Base-by-base conservation (phyloP, 805 yeast species). In the Torulaspora gathmanii region DNA sequence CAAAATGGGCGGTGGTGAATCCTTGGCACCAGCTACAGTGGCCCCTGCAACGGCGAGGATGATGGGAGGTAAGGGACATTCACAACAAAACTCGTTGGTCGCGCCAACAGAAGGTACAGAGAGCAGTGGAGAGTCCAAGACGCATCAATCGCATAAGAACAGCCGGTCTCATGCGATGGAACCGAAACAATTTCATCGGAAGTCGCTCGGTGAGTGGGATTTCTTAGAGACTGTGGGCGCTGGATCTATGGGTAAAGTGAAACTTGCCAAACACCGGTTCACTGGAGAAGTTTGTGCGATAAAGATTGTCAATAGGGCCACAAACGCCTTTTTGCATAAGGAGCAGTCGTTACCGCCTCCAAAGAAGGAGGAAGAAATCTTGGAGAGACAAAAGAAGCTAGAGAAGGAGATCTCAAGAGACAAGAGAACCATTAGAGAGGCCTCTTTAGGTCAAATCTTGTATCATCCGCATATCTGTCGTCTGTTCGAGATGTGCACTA, bases 171-270 rank as follows among this genome's bases (percentile, higher is more conserved):
- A 45, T 22, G 42, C 42, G 12, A 51, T 48, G 39, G 55, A 54
- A 23, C 40, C 53, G 0, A 70, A 64, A 40, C 71, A 65, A 54
- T 85, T 86, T 55, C 91, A 89, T 63, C 79, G 98, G 52, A 84
- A 83, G 47, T 77, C 95, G 4, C 83, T 91, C 44, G 99, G 98
- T 11, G 96, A 93, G 53, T 91, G 99, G 99, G 95, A 87, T 56
- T 90, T 91, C 56, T 75, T 86, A 46, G 88, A 88, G 66, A 89
- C 96, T 2, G 86, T 93, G 37, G 99, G 99, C 34, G 96, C 98
- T 2, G 99, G 99, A 3, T 88, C 96, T 0, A 93, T 93, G 99
- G 99, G 99, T 47, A 95, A 91, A 65, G 99, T 93, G 40, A 93
- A 93, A 68, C 72, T 93, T 31, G 98, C 98, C 1, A 82, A 80